Conservation (phyloP, 2,329 filamentous ascomycete genomes). For the Monilinia vaccinii-corymbosi region DNA sequence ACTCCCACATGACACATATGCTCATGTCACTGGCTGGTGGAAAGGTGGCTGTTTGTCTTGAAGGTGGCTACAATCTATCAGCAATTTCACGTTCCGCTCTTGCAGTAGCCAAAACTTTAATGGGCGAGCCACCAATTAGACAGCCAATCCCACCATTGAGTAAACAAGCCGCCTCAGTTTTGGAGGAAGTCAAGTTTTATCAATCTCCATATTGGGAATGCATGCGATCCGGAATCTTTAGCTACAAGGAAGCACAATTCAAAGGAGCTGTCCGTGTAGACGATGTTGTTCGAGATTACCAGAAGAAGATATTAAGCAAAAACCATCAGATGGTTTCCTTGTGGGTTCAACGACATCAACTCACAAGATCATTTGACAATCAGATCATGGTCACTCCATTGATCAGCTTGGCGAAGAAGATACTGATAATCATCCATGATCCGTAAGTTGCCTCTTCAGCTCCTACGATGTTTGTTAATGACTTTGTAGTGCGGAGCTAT, state of each 20-base stretch:
- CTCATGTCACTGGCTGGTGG: constrained; percentile 89
- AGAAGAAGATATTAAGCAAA: constrained; percentile 61
- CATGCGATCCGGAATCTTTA: constrained; percentile 61
- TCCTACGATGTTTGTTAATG: constrained; percentile 12
- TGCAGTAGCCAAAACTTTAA: constrained; percentile 82
- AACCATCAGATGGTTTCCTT: constrained; percentile 72
- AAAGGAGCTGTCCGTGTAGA: constrained; percentile 58
- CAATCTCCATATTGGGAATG: constrained; percentile 77
- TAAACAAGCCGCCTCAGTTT: constrained; percentile 45
- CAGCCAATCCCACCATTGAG: constrained; percentile 49
- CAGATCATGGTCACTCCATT: constrained; percentile 75
- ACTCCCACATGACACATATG: constrained; percentile 99
- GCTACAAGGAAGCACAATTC: constrained; percentile 42
- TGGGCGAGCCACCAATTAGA: constrained; percentile 79
- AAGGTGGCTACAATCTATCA: constrained; percentile 89
- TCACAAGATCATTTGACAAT: constrained; percentile 73
- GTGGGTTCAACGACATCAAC: constrained; percentile 63
- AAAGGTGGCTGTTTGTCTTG: constrained; percentile 84
- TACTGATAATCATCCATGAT: constrained; percentile 85
- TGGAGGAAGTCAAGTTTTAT: constrained; percentile 50
- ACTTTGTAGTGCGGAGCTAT: constrained; percentile 52
- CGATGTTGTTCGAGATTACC: constrained; percentile 70
- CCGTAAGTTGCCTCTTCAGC: constrained; percentile 46
- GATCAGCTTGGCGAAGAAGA: constrained; percentile 54
- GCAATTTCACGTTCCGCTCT: constrained; percentile 91